A percentile compares a stretch with the other conserved stretches of the same genome.
These are phyloP conservation scores for Ambrosia trifida DNA, from an alignment of 129 eudicot genomes.

Conservation along the genomic window DNA sequence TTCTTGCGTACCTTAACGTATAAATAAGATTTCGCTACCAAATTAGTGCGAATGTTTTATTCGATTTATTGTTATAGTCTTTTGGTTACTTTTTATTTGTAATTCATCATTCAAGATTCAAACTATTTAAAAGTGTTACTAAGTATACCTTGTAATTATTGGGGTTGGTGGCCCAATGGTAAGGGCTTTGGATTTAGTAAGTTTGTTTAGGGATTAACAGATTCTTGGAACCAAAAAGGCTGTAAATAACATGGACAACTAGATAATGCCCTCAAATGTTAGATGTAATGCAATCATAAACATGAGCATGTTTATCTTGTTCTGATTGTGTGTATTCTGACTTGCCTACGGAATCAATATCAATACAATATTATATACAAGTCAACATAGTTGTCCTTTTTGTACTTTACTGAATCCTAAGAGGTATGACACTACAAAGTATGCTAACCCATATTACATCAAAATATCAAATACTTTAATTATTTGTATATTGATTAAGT, in stretches of 20 bases:
- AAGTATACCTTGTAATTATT: background rate
- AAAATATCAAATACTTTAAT: too few relatives aligned
- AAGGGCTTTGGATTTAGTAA: too few relatives aligned
- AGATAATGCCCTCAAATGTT: slow-evolving; percentile 1
- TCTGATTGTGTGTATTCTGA: slow-evolving; percentile 21
- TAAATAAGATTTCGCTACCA: background rate
- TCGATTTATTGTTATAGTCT: background rate
- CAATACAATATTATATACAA: slow-evolving; percentile 11
- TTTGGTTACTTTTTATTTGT: slow-evolving; percentile 1
- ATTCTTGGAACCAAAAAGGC: slow-evolving; percentile 12
- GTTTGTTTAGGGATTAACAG: slow-evolving; percentile 1
- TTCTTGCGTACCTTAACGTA: background rate
- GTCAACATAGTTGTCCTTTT: background rate
- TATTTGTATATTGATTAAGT: too few relatives aligned
- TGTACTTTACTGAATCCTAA: background rate
- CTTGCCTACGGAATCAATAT: slow-evolving; percentile 21
- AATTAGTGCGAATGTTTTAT: background rate
- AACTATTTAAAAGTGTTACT: background rate
- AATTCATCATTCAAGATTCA: background rate
- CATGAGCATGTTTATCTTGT: slow-evolving; percentile 17
- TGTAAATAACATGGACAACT: slow-evolving; percentile 35
- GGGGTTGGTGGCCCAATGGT: too few relatives aligned
- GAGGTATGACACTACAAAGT: too few relatives aligned
- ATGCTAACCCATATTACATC: too few relatives aligned
- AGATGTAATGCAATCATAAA: slow-evolving; percentile 17